Base-by-base conservation (phyloP, 1,284 basidiomycete species). In the Amylostereum chailletii region DNA sequence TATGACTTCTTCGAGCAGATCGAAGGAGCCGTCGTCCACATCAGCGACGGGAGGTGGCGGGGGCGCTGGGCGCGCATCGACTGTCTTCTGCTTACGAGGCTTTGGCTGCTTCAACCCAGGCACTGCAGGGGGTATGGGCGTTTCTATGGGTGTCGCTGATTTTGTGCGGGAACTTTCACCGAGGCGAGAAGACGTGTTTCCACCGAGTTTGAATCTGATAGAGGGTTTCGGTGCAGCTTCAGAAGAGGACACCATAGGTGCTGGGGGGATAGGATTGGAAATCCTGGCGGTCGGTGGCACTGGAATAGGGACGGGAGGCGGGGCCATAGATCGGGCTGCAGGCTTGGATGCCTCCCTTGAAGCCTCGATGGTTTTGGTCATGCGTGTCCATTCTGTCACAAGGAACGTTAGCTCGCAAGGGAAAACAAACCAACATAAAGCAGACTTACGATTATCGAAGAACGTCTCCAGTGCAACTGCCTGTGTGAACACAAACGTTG, bases 381-480 rank as follows among this genome's bases (percentile, higher is more conserved):
- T 86, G 45, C 85, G 78, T 9, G 73, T 70, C 89, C 89, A 86
- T 65, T 79, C 85, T 87, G 46, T 46, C 11, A 19, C 19, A 41
- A 32, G 44, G 42, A 7, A 46, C 48, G 30, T 57, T 9, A 60
- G 44, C 39, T 27, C 47, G 46, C 4, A 29, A 11, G 43, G 29
- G 47, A 27, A 5, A 49, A n/a, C 36, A 37, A 38, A 40, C 42
- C 27, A 52, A 34, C 19, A 54, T 42, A 42, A 41, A 38, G 36
- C 45, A 55, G 38, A 74, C 89, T 60, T 66, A 88, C 91, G 72
- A 66, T 86, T 89, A 53, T 94, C 86, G 60, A 98, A 97, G 58
- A 86, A 85, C 1, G 72, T 74, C 59, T 96, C 90, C 42, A 98
- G 70, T 30, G 76, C 74, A 31, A 87, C 71, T 0, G 91, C 89